Percentiles rank a stretch among this genome's conserved stretches.
Conservation (phyloP, 345 rosid species). For the Rhodomyrtus tomentosa region DNA sequence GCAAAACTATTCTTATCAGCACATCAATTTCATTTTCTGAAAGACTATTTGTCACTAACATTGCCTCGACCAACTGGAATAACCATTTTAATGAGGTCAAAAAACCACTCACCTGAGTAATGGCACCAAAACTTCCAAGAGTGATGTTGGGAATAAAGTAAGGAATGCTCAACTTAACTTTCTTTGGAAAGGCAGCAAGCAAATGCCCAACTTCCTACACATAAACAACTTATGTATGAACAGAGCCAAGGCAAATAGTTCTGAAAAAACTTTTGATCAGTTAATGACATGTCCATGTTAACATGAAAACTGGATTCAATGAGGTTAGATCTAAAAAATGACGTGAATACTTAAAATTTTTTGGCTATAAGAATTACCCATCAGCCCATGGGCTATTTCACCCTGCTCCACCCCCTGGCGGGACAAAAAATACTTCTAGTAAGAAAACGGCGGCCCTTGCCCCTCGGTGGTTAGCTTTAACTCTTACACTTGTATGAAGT, state of each 20-base stretch:
- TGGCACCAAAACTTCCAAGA: conserved; percentile 97
- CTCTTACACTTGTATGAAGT: not conserved
- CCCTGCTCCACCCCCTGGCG: not conserved
- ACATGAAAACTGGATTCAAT: not conserved
- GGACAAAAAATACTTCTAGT: not conserved
- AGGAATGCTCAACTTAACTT: conserved; percentile 89
- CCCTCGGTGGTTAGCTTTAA: not conserved
- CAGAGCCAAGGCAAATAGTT: not conserved
- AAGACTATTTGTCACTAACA: not conserved
- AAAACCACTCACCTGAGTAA: conserved; percentile 57
- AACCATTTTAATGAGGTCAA: not conserved
- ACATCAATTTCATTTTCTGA: not conserved
- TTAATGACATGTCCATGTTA: not conserved
- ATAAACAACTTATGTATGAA: conserved; percentile 4
- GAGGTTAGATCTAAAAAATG: not conserved
- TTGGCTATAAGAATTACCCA: not conserved
- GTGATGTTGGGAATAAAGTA: conserved; percentile 91
- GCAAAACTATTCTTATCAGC: not conserved
- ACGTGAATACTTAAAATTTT: not conserved
- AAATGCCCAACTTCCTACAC: conserved; percentile 85
- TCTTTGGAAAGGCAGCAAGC: conserved; percentile 86
- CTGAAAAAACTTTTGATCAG: not conserved
- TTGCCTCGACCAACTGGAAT: not conserved
- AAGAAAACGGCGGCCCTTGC: not conserved
- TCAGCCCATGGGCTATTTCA: not conserved